Percentiles rank a stretch among this genome's conserved stretches.
Evolutionary conservation across 139 green algal species (phyloP).

Genomic region (Chlamydomonas asymmetrica): DNA sequence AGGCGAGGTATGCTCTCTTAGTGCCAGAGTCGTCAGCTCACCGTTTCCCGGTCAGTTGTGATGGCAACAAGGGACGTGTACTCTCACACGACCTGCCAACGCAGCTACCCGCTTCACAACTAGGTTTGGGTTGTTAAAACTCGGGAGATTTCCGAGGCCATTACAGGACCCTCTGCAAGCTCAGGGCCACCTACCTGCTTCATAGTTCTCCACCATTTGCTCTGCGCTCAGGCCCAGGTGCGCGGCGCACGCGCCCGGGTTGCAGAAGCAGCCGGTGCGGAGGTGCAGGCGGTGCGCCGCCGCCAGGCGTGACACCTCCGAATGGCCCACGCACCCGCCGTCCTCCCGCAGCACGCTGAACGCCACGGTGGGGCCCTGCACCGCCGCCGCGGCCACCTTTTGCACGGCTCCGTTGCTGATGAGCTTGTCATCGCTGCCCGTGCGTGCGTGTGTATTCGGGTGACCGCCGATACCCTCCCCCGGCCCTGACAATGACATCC

Average conservation of each 20-base stretch:
- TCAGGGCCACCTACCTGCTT: conserved; percentile 23
- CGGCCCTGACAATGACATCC: no score
- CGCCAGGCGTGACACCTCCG: conserved; percentile 70
- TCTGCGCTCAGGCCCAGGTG: conserved; percentile 38
- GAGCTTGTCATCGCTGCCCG: background rate
- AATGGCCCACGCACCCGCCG: conserved; percentile 74
- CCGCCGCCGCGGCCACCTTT: background rate
- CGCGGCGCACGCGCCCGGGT: conserved; percentile 73
- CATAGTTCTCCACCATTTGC: conserved; percentile 59
- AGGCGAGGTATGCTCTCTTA: no score
- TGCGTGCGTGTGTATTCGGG: no score
- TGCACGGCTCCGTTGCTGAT: background rate
- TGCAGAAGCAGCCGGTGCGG: conserved; percentile 89
- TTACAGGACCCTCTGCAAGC: background rate
- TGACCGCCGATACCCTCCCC: no score
- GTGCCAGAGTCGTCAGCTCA: no score
- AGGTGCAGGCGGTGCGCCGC: conserved; percentile 66
- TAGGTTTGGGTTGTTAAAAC: no score
- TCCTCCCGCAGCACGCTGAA: conserved; percentile 84
- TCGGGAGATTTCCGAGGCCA: no score
- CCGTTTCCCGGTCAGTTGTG: no score
- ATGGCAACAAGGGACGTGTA: no score
- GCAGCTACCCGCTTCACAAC: no score
- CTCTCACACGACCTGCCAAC: no score
- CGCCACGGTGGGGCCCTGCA: conserved; percentile 76